phyloP scores from a whole-genome alignment of 371 early-diverging fungal species.

The Apophysomyces ossiformis region DNA sequence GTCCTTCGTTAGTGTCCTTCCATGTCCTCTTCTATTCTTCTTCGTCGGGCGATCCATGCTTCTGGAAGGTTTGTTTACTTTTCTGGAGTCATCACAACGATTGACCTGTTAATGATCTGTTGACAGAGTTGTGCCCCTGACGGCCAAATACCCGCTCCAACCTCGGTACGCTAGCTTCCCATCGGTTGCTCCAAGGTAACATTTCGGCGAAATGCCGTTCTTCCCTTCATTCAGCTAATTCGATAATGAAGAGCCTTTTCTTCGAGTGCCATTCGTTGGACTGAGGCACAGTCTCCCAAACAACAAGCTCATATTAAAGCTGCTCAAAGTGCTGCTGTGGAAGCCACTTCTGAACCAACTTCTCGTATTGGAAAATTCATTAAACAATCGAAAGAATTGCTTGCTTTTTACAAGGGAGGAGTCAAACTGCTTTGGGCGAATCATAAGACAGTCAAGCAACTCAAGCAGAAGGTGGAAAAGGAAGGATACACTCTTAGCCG shows the following conservation, averaged over 20 bases:
- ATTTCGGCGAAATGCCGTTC: not conserved
- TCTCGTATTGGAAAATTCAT: conserved; percentile 36
- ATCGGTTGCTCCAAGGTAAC: not conserved
- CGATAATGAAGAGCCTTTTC: not conserved
- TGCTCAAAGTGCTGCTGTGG: not conserved
- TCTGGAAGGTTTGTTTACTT: not conserved
- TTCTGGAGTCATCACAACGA: not conserved
- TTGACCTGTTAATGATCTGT: not conserved
- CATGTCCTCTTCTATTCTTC: conserved; percentile 1
- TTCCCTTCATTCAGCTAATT: not conserved
- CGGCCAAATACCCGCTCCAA: not conserved
- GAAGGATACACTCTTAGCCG: conserved; percentile 53
- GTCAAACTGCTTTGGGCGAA: conserved; percentile 64
- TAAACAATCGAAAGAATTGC: conserved; percentile 48
- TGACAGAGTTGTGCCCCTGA: not conserved
- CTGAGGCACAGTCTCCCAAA: not conserved
- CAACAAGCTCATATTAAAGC: not conserved
- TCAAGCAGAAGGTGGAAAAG: conserved; percentile 36
- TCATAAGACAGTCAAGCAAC: conserved; percentile 43
- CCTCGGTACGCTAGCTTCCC: not conserved
- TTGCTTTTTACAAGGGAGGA: conserved; percentile 63
- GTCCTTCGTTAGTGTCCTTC: too few species aligned
- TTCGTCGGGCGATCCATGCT: not conserved
- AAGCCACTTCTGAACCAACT: conserved; percentile 8
- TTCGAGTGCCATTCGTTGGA: not conserved